Evolutionary conservation across 108 stramenopile genomes (phyloP).

Genomic region (Schizochytrium sp.): DNA sequence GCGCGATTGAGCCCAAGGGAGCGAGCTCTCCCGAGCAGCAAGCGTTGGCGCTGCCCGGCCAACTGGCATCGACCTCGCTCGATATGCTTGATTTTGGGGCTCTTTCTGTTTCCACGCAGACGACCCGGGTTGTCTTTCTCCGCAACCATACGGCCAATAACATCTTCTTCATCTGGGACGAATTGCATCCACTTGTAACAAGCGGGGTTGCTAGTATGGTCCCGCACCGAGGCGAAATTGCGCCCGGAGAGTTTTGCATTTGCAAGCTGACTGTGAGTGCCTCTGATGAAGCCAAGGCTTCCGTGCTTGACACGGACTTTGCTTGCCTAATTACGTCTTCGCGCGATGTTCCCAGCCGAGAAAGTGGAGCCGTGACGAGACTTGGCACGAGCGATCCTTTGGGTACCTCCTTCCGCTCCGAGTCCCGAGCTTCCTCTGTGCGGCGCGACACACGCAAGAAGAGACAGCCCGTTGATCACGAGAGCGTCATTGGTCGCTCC

Average conservation of each 20-base stretch:
- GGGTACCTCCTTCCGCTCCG: neutral
- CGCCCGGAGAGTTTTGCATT: neutral
- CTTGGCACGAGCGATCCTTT: neutral
- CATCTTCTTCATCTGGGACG: neutral
- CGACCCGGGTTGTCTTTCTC: neutral
- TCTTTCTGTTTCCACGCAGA: neutral
- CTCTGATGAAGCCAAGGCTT: neutral
- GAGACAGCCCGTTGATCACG: neutral
- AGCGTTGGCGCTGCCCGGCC: neutral
- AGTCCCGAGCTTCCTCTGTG: neutral
- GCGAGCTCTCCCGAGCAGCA: neutral
- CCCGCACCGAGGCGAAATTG: neutral
- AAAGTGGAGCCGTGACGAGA: neutral
- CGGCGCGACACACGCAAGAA: neutral
- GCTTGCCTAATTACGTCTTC: neutral
- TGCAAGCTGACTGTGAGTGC: neutral
- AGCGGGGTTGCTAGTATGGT: neutral
- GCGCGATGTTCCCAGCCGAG: neutral
- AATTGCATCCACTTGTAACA: neutral
- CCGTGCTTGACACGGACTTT: neutral
- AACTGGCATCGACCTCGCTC: neutral
- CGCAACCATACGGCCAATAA: constrained; percentile 2
- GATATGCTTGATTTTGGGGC: neutral
- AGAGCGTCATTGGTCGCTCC: neutral
- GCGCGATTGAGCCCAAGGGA: no score